These are phyloP conservation scores for Saccharomycopsis olivae DNA, from an alignment of 805 yeast genomes.

Conservation along the genomic window DNA sequence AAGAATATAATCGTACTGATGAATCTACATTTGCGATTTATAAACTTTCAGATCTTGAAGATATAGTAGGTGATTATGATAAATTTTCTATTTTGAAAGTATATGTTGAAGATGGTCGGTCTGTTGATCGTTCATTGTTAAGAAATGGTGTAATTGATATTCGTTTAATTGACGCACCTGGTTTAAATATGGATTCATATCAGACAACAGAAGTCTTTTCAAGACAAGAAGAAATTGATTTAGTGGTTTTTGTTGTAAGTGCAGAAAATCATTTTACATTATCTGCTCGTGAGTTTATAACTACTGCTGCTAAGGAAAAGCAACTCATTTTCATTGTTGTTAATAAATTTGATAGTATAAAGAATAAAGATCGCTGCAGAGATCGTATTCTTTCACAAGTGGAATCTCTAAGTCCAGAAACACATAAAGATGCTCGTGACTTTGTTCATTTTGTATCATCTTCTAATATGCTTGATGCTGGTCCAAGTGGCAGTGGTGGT, in stretches of 20 bases:
- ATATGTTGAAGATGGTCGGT: conserved; percentile 69
- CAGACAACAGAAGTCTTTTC: conserved; percentile 94
- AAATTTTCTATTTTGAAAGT: conserved; percentile 64
- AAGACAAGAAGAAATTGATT: conserved; percentile 92
- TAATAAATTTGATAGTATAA: conserved; percentile 81
- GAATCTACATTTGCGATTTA: conserved; percentile 54
- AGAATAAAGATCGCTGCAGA: conserved; percentile 71
- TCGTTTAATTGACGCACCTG: conserved; percentile 93
- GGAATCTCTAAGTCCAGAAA: conserved; percentile 76
- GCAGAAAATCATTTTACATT: conserved; percentile 94
- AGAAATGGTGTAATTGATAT: conserved; percentile 90
- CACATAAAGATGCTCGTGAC: conserved; percentile 77
- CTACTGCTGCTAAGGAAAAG: conserved; percentile 85
- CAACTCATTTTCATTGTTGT: conserved; percentile 89
- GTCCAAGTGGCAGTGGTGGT: conserved; percentile 29
- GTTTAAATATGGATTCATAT: conserved; percentile 83
- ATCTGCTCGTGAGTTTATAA: conserved; percentile 87
- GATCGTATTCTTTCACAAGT: conserved; percentile 76
- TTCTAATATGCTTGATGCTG: conserved; percentile 33
- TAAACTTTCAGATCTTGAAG: conserved; percentile 45
- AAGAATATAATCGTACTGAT: conserved; percentile 40
- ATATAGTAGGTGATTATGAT: conserved; percentile 66
- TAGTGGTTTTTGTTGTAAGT: conserved; percentile 90
- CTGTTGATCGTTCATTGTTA: conserved; percentile 56
- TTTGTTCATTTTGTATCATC: conserved; percentile 90